Percentiles rank a stretch among this genome's conserved stretches.
These are phyloP conservation scores for Penicillium sp. DNA, from an alignment of 2,329 filamentous ascomycete genomes.

Conservation along the genomic window DNA sequence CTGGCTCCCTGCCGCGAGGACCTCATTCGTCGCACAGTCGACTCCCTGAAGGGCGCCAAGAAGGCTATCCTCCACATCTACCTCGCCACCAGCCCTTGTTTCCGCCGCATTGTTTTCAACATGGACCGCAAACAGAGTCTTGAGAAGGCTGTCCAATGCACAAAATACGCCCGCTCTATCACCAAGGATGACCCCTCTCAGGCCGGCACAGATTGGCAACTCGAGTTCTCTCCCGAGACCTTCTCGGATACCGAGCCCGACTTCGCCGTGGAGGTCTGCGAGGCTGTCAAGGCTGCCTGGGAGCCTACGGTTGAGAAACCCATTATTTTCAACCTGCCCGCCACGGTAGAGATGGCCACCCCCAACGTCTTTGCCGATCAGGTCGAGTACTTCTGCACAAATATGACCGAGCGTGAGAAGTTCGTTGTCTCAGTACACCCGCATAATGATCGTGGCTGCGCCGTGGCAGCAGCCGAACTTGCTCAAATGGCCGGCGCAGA, in stretches of 20 bases:
- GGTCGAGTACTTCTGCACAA: constrained; percentile 89
- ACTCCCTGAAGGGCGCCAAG: constrained; percentile 82
- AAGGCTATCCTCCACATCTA: constrained; percentile 95
- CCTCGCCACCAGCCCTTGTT: constrained; percentile 92
- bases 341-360: constrained; percentile 91
- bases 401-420: constrained; percentile 81
- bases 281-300: constrained; percentile 94
- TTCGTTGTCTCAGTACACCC: constrained; percentile 86
- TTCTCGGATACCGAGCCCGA: constrained; percentile 89
- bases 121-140: constrained; percentile 79
- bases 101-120: constrained; percentile 84
- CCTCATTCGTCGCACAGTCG: constrained; percentile 82
- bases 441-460: constrained; percentile 91
- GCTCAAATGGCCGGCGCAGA: constrained; percentile 96
- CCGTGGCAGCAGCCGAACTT: constrained; percentile 82
- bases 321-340: constrained; percentile 95
- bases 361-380: constrained; percentile 95
- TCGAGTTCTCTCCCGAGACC: constrained; percentile 52
- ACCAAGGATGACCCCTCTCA: constrained; percentile 69
- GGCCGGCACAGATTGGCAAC: constrained; percentile 55
- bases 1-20: constrained; percentile 89
- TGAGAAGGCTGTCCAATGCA: constrained; percentile 77
- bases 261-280: constrained; percentile 76
- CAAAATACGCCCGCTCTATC: constrained; percentile 79
- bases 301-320: constrained; percentile 71